phyloP scores from a whole-genome alignment of 139 green algal genomes.

The Chlorella vulgaris region DNA sequence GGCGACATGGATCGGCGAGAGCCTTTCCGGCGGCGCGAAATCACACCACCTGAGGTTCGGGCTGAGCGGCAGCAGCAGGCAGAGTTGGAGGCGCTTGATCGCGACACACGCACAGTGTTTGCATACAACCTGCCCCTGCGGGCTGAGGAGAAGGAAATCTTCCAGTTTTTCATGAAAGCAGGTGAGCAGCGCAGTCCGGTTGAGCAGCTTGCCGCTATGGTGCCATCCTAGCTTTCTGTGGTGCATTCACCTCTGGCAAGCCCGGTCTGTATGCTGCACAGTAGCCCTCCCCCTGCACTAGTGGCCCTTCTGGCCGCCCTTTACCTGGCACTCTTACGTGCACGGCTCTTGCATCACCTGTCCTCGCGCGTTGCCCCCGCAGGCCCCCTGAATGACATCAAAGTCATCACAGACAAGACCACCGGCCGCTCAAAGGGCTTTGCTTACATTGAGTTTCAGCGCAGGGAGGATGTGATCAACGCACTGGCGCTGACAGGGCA shows the following conservation, averaged over 20 bases:
- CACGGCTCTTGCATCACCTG: too few species aligned
- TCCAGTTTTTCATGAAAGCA: slow-evolving; percentile 78
- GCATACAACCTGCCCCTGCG: slow-evolving; percentile 86
- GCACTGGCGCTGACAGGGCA: slow-evolving; percentile 85
- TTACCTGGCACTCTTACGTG: too few species aligned
- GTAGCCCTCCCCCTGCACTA: not conserved
- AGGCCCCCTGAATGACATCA: slow-evolving; percentile 85
- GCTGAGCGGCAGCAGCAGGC: slow-evolving; percentile 66
- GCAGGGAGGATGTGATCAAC: slow-evolving; percentile 77
- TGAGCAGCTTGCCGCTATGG: too few species aligned
- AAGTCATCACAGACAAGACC: slow-evolving; percentile 93
- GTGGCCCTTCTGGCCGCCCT: too few species aligned
- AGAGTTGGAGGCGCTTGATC: slow-evolving; percentile 77
- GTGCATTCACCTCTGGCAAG: too few species aligned
- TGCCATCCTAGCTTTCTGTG: too few species aligned
- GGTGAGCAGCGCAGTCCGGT: not conserved
- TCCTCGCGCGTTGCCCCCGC: too few species aligned
- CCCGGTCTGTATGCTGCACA: not conserved
- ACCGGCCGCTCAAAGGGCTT: slow-evolving; percentile 92
- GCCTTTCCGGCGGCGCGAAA: slow-evolving; percentile 26
- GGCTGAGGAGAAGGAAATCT: slow-evolving; percentile 88
- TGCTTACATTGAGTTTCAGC: slow-evolving; percentile 95
- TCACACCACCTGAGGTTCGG: slow-evolving; percentile 54
- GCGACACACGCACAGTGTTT: slow-evolving; percentile 88
- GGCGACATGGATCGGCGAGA: not conserved